Conservation (phyloP, 768 basidiomycete genomes). For the Xerocomellus amylosporus region DNA sequence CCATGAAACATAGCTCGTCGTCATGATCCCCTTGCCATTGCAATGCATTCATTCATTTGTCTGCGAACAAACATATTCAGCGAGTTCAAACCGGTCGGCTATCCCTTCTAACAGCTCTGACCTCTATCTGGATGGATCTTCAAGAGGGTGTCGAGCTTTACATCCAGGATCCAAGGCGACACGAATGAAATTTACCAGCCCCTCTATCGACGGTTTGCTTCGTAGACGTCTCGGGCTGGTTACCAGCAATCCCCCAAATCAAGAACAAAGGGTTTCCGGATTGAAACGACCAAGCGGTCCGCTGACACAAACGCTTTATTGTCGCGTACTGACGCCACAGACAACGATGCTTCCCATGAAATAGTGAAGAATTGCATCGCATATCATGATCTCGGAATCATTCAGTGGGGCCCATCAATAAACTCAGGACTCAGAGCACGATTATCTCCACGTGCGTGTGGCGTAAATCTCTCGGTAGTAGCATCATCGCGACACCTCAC, state of each 20-base stretch:
- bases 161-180: too few species aligned
- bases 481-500: neutral
- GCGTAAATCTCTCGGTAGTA: slow-evolving; percentile 1
- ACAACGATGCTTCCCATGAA: neutral
- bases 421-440: neutral
- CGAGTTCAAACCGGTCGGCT: too few species aligned
- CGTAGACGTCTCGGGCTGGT: too few species aligned
- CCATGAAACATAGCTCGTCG: too few species aligned
- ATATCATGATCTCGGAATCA: neutral
- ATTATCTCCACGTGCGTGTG: neutral
- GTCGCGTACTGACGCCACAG: neutral
- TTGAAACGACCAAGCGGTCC: neutral
- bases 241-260: neutral
- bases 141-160: too few species aligned
- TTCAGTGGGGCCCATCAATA: neutral
- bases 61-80: too few species aligned
- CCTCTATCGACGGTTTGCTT: too few species aligned
- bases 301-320: neutral
- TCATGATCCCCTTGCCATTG: too few species aligned
- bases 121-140: too few species aligned
- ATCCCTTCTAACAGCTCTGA: too few species aligned
- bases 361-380: neutral
- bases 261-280: neutral
- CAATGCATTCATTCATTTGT: too few species aligned
- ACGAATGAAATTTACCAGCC: too few species aligned